These are phyloP conservation scores for Colletotrichum incanum DNA, from an alignment of 2,329 filamentous ascomycete species.

Conservation along the genomic window DNA sequence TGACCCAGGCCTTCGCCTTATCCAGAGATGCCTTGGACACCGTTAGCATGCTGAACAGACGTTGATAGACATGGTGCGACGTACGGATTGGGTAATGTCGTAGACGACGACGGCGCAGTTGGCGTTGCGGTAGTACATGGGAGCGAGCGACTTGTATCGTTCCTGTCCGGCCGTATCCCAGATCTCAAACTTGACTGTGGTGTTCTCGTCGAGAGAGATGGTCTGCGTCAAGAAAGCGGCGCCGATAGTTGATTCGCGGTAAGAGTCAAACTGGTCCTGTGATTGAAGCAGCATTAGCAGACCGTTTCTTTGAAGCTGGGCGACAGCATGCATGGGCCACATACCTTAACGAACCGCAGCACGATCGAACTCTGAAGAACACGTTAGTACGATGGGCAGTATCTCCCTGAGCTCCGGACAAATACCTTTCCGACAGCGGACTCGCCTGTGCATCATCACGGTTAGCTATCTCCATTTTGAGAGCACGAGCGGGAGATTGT, in stretches of 20 bases:
- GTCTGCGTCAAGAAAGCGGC: slow-evolving; percentile 99
- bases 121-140: slow-evolving; percentile 99
- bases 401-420: slow-evolving; percentile 15
- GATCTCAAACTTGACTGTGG: slow-evolving; percentile 99
- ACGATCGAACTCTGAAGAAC: slow-evolving; percentile 89
- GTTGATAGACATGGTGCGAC: slow-evolving; percentile 51
- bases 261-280: slow-evolving; percentile 98
- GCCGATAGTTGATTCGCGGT: slow-evolving; percentile 97
- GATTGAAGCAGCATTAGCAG: slow-evolving; percentile 27
- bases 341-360: slow-evolving; percentile 96
- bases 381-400: slow-evolving; percentile 40
- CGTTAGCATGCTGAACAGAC: slow-evolving; percentile 46
- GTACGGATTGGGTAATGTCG: slow-evolving; percentile 98
- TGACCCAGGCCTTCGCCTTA: slow-evolving; percentile 99
- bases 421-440: slow-evolving; percentile 97
- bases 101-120: slow-evolving; percentile 99
- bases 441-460: slow-evolving; percentile 77
- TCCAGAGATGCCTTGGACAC: slow-evolving; percentile 86
- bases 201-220: slow-evolving; percentile 97
- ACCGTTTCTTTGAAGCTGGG: neutral
- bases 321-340: slow-evolving; percentile 45
- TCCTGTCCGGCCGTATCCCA: slow-evolving; percentile 99
- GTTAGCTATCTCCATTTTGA: slow-evolving; percentile 28
- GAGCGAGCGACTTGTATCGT: slow-evolving; percentile 97
- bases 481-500: slow-evolving; percentile 51